Evolutionary conservation across 2,329 filamentous ascomycete species (phyloP).

Genomic region (Pseudocercospora pini-densiflorae): DNA sequence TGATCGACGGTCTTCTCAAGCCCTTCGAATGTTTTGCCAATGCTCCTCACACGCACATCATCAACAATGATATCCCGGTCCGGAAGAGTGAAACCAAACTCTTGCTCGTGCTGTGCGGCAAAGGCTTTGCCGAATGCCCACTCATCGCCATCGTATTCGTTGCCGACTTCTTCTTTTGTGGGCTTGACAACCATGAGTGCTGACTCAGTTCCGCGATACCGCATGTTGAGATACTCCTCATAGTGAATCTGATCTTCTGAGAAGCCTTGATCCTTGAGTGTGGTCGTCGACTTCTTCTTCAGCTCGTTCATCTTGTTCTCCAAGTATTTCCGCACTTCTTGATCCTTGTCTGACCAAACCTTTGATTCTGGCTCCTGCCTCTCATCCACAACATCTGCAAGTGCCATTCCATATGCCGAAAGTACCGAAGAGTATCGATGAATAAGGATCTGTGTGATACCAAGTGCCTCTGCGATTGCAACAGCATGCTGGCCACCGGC

Average conservation of each 20-base stretch:
- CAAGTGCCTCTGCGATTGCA: slow-evolving; percentile 84
- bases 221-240: slow-evolving; percentile 93
- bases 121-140: slow-evolving; percentile 89
- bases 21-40: slow-evolving; percentile 84
- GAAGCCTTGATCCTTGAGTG: slow-evolving; percentile 79
- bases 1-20: slow-evolving; percentile 82
- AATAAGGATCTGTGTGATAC: slow-evolving; percentile 82
- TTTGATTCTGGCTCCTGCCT: slow-evolving; percentile 75
- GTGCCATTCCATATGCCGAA: slow-evolving; percentile 89
- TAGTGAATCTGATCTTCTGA: slow-evolving; percentile 74
- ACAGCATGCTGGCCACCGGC: slow-evolving; percentile 91
- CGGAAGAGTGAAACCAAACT: slow-evolving; percentile 87
- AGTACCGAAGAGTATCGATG: slow-evolving; percentile 88
- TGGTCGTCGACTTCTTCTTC: slow-evolving; percentile 72
- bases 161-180: slow-evolving; percentile 62
- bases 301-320: slow-evolving; percentile 77
- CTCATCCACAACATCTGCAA: slow-evolving; percentile 93
- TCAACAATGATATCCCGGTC: slow-evolving; percentile 89
- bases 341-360: slow-evolving; percentile 61
- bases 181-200: slow-evolving; percentile 88
- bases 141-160: slow-evolving; percentile 65
- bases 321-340: slow-evolving; percentile 65
- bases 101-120: slow-evolving; percentile 83
- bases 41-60: slow-evolving; percentile 84
- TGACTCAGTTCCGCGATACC: slow-evolving; percentile 88